Conservation (phyloP, 1,139 yeast species). For the Candida sp. region DNA sequence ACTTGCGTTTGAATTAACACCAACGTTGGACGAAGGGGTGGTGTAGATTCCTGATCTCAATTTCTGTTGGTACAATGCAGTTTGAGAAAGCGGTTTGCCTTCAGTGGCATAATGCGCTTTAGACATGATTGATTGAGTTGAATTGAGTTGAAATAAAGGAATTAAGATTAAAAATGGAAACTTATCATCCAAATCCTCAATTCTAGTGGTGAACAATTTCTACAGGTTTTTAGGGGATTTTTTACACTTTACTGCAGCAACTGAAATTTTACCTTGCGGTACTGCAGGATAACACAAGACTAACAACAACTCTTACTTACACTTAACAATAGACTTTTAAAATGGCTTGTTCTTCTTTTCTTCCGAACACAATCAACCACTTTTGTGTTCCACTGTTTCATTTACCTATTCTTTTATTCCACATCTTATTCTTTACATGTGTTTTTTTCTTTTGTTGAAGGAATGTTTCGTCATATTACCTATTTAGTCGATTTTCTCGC, state of each 20-base stretch:
- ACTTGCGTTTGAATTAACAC: slow-evolving; percentile 67
- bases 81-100: slow-evolving; percentile 69
- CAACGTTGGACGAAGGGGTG: slow-evolving; percentile 69
- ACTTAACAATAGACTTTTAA: too few relatives aligned
- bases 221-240: neutral
- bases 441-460: neutral
- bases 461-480: neutral
- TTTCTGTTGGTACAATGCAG: slow-evolving; percentile 76
- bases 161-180: neutral
- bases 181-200: neutral
- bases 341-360: too few relatives aligned
- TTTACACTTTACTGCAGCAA: neutral
- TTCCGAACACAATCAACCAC: too few relatives aligned
- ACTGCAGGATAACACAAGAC: neutral
- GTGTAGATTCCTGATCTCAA: slow-evolving; percentile 71
- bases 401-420: too few relatives aligned
- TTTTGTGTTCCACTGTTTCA: too few relatives aligned
- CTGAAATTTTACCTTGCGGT: neutral
- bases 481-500: neutral
- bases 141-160: slow-evolving; percentile 4
- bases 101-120: slow-evolving; percentile 59
- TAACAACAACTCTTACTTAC: too few relatives aligned
- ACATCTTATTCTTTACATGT: too few relatives aligned
- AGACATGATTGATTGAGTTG: slow-evolving; percentile 20
- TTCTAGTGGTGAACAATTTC: neutral